A percentile compares a stretch with the other conserved stretches of the same genome.
Conservation (phyloP, 371 early-diverging fungal species). For the Choanephora cucurbitarum region DNA sequence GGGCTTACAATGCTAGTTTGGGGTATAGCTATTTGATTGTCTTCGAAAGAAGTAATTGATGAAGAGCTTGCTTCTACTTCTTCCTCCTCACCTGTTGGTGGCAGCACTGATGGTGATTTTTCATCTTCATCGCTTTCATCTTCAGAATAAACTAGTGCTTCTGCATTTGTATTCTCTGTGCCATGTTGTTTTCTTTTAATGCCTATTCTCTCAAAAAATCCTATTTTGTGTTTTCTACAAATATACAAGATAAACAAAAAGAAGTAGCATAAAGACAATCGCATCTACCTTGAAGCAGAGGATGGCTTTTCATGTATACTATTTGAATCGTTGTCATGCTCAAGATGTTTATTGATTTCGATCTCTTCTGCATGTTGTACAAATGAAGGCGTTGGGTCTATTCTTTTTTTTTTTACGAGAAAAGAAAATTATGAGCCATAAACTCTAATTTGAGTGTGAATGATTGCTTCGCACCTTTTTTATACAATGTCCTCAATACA, state of each 20-base stretch:
- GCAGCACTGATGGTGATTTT: background rate
- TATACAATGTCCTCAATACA: no score
- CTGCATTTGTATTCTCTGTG: background rate
- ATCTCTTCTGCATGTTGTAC: background rate
- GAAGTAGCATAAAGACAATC: no score
- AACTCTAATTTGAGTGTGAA: background rate
- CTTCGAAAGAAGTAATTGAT: constrained; percentile 2
- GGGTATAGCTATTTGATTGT: background rate
- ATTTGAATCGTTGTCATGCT: background rate
- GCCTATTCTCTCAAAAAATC: constrained; percentile 25
- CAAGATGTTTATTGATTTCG: no score
- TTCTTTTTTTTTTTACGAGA: background rate
- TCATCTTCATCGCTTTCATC: constrained; percentile 7
- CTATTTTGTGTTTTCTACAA: constrained; percentile 7
- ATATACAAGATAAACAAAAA: no score
- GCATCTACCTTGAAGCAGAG: background rate
- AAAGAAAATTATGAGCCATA: background rate
- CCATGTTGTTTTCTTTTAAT: constrained; percentile 11
- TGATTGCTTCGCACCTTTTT: background rate
- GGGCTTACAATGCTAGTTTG: constrained; percentile 14
- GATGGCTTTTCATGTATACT: background rate
- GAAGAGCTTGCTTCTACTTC: constrained; percentile 5
- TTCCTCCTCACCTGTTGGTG: constrained; percentile 7
- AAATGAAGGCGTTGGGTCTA: background rate
- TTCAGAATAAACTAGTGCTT: constrained; percentile 3